A percentile compares a stretch with the other conserved stretches of the same genome.
Evolutionary conservation across 306 rosid genomes (phyloP).

Genomic region (Cucurbita maxima): DNA sequence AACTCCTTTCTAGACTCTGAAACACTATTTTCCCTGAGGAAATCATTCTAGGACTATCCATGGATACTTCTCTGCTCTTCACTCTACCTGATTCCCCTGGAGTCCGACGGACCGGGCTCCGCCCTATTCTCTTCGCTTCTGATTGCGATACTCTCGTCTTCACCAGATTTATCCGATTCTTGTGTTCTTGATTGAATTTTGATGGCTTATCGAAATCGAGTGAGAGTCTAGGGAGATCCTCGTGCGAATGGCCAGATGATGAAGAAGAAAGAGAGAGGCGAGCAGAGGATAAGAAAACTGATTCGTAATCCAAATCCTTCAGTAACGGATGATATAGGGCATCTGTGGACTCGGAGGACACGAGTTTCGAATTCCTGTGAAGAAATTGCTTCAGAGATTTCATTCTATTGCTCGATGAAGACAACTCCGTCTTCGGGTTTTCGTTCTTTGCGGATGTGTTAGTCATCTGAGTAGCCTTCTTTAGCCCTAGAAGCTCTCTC

Average conservation of each 20-base stretch:
- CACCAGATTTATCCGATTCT: slow-evolving; percentile 30
- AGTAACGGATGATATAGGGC: slow-evolving; percentile 32
- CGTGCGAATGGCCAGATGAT: slow-evolving; percentile 74
- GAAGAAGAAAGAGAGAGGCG: slow-evolving; percentile 87
- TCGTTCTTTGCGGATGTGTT: slow-evolving; percentile 23
- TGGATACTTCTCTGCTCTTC: slow-evolving; percentile 66
- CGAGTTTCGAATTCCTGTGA: slow-evolving; percentile 37
- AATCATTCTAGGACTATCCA: slow-evolving; percentile 87
- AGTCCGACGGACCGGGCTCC: slow-evolving; percentile 46
- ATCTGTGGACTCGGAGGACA: slow-evolving; percentile 30
- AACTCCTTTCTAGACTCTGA: slow-evolving; percentile 82
- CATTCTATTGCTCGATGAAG: slow-evolving; percentile 6
- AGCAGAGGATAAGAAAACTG: slow-evolving; percentile 46
- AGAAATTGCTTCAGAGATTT: slow-evolving; percentile 51
- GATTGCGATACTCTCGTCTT: slow-evolving; percentile 20
- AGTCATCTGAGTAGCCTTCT: slow-evolving; percentile 34
- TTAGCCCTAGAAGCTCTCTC: slow-evolving; percentile 70
- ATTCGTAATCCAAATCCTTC: slow-evolving; percentile 50
- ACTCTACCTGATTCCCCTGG: slow-evolving; percentile 17
- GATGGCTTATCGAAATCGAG: slow-evolving; percentile 60
- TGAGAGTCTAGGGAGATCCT: slow-evolving; percentile 60
- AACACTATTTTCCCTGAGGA: slow-evolving; percentile 90
- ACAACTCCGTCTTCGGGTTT: slow-evolving; percentile 25
- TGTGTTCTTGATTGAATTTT: slow-evolving; percentile 6
- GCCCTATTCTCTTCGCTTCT: slow-evolving; percentile 27